Evolutionary conservation across 306 rosid genomes (phyloP).

Genomic region (Vigna reflexopilosa): DNA sequence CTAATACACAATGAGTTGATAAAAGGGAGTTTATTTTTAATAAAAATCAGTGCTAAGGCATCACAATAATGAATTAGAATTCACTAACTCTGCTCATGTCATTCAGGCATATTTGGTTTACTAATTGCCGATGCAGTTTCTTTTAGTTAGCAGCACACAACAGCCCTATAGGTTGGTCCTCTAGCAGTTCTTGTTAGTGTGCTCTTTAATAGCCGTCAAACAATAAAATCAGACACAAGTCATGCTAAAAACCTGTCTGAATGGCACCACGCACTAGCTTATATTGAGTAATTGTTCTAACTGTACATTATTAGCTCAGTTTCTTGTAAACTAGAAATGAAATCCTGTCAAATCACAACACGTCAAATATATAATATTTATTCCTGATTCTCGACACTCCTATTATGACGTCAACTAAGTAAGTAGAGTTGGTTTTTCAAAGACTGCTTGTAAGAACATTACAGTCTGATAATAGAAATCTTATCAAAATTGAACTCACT

Average conservation of each 20-base stretch:
- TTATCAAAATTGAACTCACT: constrained; percentile 7
- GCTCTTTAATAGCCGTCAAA: background rate
- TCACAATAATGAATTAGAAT: background rate
- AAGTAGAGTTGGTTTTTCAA: constrained; percentile 1
- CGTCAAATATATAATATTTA: no score
- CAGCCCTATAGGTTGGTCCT: background rate
- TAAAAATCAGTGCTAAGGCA: no score
- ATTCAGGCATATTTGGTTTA: background rate
- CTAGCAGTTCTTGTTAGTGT: background rate
- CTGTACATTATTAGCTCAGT: no score
- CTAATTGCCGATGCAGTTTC: background rate
- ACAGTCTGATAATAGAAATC: background rate
- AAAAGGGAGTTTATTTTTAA: background rate
- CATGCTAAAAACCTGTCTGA: no score
- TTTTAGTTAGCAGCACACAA: background rate
- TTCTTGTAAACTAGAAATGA: no score
- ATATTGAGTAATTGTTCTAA: no score
- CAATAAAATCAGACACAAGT: no score
- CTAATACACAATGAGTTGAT: background rate
- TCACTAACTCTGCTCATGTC: background rate
- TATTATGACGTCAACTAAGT: background rate
- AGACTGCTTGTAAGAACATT: background rate
- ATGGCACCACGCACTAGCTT: no score
- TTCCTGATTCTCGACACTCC: no score
- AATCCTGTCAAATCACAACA: no score